phyloP scores from a whole-genome alignment of 148 eudicot genomes.

The Cornus kousa region DNA sequence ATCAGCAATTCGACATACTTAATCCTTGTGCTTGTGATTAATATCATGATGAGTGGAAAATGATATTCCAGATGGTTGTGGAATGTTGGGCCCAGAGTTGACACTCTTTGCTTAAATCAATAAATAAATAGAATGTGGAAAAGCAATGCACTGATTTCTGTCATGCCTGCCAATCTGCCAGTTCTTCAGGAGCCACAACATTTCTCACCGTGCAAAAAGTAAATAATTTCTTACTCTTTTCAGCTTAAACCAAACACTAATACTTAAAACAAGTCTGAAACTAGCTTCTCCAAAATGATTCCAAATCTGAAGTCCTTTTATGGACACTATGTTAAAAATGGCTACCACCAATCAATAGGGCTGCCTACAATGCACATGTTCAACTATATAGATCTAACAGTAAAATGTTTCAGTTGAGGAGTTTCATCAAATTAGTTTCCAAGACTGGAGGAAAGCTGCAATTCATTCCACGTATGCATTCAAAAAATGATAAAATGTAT shows the following conservation, averaged over 20 bases:
- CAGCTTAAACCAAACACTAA: too few species aligned
- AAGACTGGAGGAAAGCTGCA: neutral
- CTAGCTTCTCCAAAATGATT: too few species aligned
- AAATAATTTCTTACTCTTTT: too few species aligned
- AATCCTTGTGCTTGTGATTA: conserved; percentile 1
- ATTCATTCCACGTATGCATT: neutral
- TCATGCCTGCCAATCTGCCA: neutral
- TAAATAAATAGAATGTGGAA: neutral
- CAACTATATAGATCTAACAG: too few species aligned
- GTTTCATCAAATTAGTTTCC: neutral
- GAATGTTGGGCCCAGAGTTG: neutral
- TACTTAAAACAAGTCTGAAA: too few species aligned
- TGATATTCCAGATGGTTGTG: neutral
- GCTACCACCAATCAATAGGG: too few species aligned
- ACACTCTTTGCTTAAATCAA: neutral
- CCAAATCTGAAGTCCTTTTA: too few species aligned
- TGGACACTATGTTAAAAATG: too few species aligned
- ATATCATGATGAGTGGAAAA: neutral
- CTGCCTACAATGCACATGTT: too few species aligned
- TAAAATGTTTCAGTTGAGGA: neutral
- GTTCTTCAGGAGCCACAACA: neutral
- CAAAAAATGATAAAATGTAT: neutral
- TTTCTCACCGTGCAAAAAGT: neutral
- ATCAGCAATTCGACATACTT: neutral
- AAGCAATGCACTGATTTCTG: neutral